Evolutionary conservation across 768 basidiomycete genomes (phyloP).

Genomic region (Chiua virens): DNA sequence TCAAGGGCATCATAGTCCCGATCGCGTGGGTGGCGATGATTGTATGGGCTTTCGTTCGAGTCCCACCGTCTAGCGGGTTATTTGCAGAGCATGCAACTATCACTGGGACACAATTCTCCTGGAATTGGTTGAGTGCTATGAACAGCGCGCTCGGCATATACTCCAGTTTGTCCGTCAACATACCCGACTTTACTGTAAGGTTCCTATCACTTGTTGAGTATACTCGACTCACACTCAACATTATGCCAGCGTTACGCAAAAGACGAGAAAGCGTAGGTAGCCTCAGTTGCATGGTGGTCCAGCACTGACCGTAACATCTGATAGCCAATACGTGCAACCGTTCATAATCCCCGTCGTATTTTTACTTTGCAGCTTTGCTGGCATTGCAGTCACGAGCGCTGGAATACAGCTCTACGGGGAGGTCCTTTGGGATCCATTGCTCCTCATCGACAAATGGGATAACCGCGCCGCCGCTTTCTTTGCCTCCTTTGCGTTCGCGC

Average conservation of each 20-base stretch:
- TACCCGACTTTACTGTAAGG: slow-evolving; percentile 76
- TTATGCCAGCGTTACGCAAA: slow-evolving; percentile 64
- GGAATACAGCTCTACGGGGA: slow-evolving; percentile 57
- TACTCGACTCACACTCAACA: background rate
- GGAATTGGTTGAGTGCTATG: slow-evolving; percentile 77
- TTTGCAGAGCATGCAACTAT: slow-evolving; percentile 46
- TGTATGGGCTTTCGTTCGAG: slow-evolving; percentile 76
- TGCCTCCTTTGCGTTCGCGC: slow-evolving; percentile 66
- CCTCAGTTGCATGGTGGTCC: background rate
- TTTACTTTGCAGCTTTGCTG: slow-evolving; percentile 74
- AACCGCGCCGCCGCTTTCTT: slow-evolving; percentile 88
- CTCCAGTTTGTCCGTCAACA: slow-evolving; percentile 72
- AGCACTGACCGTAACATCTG: slow-evolving; percentile 4
- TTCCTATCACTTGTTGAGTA: background rate
- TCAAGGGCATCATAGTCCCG: slow-evolving; percentile 66
- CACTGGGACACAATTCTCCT: slow-evolving; percentile 55
- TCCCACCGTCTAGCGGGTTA: slow-evolving; percentile 61
- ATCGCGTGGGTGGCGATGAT: slow-evolving; percentile 67
- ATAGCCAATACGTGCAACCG: slow-evolving; percentile 71
- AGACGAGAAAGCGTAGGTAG: slow-evolving; percentile 41
- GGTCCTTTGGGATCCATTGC: slow-evolving; percentile 59
- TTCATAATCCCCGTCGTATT: slow-evolving; percentile 76
- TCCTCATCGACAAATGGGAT: slow-evolving; percentile 77
- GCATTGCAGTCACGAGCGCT: slow-evolving; percentile 79
- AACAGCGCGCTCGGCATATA: slow-evolving; percentile 79